Evolutionary conservation across 257 asterid species (phyloP).

Genomic region (Solanum pimpinellifolium): DNA sequence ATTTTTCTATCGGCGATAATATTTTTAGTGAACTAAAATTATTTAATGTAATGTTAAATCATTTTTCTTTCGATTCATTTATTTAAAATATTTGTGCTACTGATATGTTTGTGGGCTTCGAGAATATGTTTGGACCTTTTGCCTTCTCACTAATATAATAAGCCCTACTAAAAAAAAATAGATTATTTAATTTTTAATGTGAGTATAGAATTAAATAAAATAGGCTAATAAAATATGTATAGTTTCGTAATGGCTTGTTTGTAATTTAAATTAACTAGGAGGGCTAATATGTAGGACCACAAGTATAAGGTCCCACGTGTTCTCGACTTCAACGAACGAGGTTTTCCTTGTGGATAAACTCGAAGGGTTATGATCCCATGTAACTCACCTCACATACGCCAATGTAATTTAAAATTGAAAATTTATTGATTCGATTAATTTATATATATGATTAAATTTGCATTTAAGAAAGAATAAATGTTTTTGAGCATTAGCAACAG

Average conservation of each 20-base stretch:
- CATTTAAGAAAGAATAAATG: too few species aligned
- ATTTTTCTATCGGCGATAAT: too few species aligned
- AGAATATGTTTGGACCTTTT: background rate
- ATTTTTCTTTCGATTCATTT: too few species aligned
- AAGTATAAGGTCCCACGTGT: slow-evolving; percentile 1
- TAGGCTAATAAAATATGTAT: too few species aligned
- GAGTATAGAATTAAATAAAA: too few species aligned
- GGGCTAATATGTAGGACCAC: background rate
- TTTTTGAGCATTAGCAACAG: background rate
- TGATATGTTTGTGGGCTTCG: background rate
- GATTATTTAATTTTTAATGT: too few species aligned
- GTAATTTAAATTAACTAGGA: background rate
- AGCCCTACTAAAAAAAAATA: too few species aligned
- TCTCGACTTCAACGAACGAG: background rate
- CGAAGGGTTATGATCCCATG: background rate
- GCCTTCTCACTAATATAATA: background rate
- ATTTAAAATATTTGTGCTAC: too few species aligned
- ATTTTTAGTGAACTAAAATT: accelerated
- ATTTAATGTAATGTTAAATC: accelerated
- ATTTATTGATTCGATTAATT: background rate
- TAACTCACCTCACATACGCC: background rate
- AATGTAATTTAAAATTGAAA: background rate
- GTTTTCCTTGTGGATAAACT: slow-evolving; percentile 5
- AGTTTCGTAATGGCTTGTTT: background rate
- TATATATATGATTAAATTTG: background rate